Evolutionary conservation across 2,329 filamentous ascomycete species (phyloP), one percentile per base, ranked within the genome.

Genomic region (Nothomitra cinnamomea): DNA sequence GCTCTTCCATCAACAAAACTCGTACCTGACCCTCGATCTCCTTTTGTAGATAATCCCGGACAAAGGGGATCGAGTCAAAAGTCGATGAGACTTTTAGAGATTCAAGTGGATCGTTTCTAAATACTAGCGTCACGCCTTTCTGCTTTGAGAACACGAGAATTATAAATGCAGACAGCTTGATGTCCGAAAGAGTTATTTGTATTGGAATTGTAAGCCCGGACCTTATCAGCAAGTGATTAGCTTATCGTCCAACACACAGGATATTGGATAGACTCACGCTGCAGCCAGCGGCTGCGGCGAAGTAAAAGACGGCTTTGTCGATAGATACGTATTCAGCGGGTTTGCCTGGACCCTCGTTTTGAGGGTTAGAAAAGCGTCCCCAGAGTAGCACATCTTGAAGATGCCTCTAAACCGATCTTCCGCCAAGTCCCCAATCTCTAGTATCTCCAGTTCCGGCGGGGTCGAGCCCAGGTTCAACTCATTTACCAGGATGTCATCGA

Each of bases 351-450:
- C 92, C 69, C 88, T 80, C 55, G 92, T 98, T 68, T 92, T 92
- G 58, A 98, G 75, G 24, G 92, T 96, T 69, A 98, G 70, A 66
- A 89, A 96, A 28, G 92, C 90, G 70, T 98, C 90, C 60, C 92
- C 92, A 1, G 85, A 81, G 67, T 98, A 98, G 66, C 85, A 90
- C 90, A 98, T 96, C 69, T 96, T 96, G 76, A 98, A 98, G 61
- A 98, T 96, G 65, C 92, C 92, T 56, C 92, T 79, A 68, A 98
- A 98, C 53, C 90, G 78, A 72, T 98, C 92, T 70, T 96, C 92
- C 53, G 92, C 92, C 65, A 98, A 74, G 68, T 98, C 92, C 55
- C 92, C 92, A 68, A 98, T 94, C 73, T 98, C 92, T 59, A 98
- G 72, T 58, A 98, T 96, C 70, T 98, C 92, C 62, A 98, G 72